phyloP scores from a whole-genome alignment of 2,329 filamentous ascomycete genomes.

The Hymenoscyphus infarciens region DNA sequence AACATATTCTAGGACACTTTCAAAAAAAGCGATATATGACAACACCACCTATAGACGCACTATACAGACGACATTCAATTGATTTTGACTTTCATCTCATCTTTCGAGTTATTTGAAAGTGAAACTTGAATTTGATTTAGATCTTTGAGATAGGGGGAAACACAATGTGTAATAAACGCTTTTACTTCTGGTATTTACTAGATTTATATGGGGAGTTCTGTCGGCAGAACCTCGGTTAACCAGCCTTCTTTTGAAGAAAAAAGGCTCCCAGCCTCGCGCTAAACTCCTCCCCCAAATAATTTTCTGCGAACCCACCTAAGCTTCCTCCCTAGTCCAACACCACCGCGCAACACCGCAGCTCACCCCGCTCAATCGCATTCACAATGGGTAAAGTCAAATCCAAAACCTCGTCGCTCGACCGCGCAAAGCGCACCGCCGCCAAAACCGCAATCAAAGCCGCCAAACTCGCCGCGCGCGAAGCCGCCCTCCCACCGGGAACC shows the following conservation, averaged over 20 bases:
- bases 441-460: constrained; percentile 14
- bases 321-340: neutral
- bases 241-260: neutral
- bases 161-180: no score
- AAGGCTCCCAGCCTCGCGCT: constrained; percentile 19
- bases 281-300: constrained; percentile 18
- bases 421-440: constrained; percentile 10
- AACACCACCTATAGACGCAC: no score
- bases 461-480: constrained; percentile 14
- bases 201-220: neutral
- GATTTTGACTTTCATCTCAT: no score
- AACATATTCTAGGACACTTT: no score
- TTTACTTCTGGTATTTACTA: neutral
- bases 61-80: no score
- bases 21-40: no score
- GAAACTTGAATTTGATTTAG: no score
- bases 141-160: no score
- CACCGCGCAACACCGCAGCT: neutral
- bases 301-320: constrained; percentile 16
- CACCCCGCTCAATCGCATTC: constrained; percentile 3
- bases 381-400: constrained; percentile 24
- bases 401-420: constrained; percentile 12
- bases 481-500: neutral
- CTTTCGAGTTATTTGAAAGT: no score
- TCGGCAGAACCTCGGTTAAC: neutral